Evolutionary conservation across 148 eudicot species (phyloP).

Genomic region (Camellia granthamiana): DNA sequence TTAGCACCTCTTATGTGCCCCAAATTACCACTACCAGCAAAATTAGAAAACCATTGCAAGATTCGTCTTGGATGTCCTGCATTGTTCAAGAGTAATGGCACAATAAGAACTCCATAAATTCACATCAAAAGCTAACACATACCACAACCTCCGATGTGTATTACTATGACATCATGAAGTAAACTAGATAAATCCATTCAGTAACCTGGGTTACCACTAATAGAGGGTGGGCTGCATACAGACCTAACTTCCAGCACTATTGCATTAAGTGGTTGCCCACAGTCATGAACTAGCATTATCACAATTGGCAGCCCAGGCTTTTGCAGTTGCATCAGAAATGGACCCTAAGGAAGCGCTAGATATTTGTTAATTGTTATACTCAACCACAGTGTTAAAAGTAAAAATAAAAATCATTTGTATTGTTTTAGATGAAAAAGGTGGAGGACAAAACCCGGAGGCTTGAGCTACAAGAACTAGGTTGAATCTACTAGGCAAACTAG

Average conservation of each 20-base stretch:
- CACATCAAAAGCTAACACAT: background rate
- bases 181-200: constrained; percentile 2
- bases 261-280: background rate
- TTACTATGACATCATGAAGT: background rate
- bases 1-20: constrained; percentile 86
- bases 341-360: background rate
- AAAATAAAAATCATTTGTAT: background rate
- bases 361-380: background rate
- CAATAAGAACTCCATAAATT: constrained; percentile 18
- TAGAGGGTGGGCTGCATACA: background rate
- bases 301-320: background rate
- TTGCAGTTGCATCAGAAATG: background rate
- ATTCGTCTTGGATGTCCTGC: constrained; percentile 85
- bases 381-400: background rate
- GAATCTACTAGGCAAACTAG: background rate
- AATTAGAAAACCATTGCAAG: constrained; percentile 80
- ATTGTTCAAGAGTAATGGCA: constrained; percentile 19
- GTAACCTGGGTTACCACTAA: too few species aligned
- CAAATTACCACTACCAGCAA: constrained; percentile 45
- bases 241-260: background rate
- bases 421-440: background rate
- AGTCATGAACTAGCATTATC: background rate
- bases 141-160: background rate
- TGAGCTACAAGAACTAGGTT: background rate
- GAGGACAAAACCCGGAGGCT: background rate